Base-by-base conservation (phyloP, 1,284 basidiomycete genomes). In the Gomphus bonarii region DNA sequence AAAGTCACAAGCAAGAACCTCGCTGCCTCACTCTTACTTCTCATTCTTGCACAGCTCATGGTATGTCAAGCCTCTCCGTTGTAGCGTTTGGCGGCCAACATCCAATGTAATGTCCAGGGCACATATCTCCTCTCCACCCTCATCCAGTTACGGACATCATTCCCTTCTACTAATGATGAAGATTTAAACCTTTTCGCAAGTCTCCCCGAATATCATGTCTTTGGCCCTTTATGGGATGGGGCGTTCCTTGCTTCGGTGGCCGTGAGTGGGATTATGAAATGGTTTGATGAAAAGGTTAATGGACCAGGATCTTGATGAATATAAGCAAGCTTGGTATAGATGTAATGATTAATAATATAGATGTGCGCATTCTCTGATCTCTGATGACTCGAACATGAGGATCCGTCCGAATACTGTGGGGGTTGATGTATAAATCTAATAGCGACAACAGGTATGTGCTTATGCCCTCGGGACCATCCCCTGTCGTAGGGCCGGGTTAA, bases 81-180 rank as follows among this genome's bases (percentile, higher is more conserved):
- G 42, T 10, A 43, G 30, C 18, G 18, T n/a, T 50, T 18, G 30
- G n/a, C 35, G 16, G 30, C 9, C 10, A 8, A 4, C 6, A 25
- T 16, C 33, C 9, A 14, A 33, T 6, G 6, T 31, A 7, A 33
- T 28, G 3, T 50, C 18, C 54, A 89, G 87, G 84, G 83, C 14
- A 85, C 85, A 55, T 90, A 89, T 64, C 76, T 89, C 40, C 77
- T 90, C 25, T 82, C 85, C 1, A 90, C 86, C 0, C 72, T 89
- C 50, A 81, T 89, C 16, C 87, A 90, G 67, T 72, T 90, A 43
- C 83, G 87, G 46, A 81, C 82, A 18, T 82, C 84, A 6, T 89
- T 89, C 66, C 87, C 86, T 3, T 82, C 81, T 0, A 72, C 75
- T 0, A 62, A 62, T n/a, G 57, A 57, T 47, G 54, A 56, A n/a